A percentile compares a stretch with the other conserved stretches of the same genome.
These are phyloP conservation scores for Verbascum thapsus DNA, from an alignment of 257 asterid species.

Conservation along the genomic window DNA sequence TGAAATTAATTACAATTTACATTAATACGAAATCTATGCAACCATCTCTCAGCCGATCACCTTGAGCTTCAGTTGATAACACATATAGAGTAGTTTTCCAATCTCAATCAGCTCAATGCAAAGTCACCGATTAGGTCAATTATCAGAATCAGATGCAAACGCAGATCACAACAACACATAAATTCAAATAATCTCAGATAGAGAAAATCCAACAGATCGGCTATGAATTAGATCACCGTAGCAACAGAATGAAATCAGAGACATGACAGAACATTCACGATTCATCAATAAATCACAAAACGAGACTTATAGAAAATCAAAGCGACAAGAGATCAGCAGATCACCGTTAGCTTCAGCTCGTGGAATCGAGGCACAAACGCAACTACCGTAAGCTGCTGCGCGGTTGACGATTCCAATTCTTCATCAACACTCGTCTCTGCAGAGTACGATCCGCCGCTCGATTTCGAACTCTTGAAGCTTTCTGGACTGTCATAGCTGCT, in stretches of 20 bases:
- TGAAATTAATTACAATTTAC: conserved; percentile 1
- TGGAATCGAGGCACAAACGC: conserved; percentile 34
- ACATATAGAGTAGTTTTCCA: conserved; percentile 10
- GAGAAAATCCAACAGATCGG: background rate
- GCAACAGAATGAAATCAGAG: too few relatives aligned
- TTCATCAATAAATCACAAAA: background rate
- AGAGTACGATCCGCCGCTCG: conserved; percentile 7
- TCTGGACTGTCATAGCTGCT: conserved; percentile 38
- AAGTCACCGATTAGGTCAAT: background rate
- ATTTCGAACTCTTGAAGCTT: conserved; percentile 24
- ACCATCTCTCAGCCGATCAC: too few relatives aligned
- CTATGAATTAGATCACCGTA: too few relatives aligned
- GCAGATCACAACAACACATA: background rate
- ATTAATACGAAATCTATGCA: too few relatives aligned
- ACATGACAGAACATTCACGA: background rate
- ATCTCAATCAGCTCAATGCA: conserved; percentile 21
- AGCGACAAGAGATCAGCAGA: conserved; percentile 16
- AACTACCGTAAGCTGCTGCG: conserved; percentile 38
- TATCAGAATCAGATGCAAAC: conserved; percentile 8
- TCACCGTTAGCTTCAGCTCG: conserved; percentile 48
- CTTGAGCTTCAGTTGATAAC: conserved; percentile 9
- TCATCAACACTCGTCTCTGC: conserved; percentile 31
- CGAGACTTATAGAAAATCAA: conserved; percentile 18
- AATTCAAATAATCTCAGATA: background rate
- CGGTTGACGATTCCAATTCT: conserved; percentile 32